These are phyloP conservation scores for Straminergon stramineum DNA, from an alignment of 225 moss, liverwort and hornwort genomes.

Conservation along the genomic window DNA sequence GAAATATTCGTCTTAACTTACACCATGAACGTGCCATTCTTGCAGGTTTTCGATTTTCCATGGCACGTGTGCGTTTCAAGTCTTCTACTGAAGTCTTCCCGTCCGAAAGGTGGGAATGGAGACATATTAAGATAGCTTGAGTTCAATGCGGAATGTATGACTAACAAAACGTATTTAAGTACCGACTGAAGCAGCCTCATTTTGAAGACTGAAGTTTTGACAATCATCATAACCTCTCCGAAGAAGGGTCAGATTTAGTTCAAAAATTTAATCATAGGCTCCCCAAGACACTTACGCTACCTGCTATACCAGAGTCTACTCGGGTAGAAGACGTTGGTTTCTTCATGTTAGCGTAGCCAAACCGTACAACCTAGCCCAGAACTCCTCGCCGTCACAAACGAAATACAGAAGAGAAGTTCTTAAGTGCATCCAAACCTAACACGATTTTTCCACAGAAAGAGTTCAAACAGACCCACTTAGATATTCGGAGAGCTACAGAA, in stretches of 20 bases:
- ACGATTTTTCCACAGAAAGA: background rate
- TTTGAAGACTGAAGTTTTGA: background rate
- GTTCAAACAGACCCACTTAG: too few relatives aligned
- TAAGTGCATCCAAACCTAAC: too few relatives aligned
- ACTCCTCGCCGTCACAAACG: background rate
- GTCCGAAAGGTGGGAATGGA: too few relatives aligned
- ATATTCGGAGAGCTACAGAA: background rate
- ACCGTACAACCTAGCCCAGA: background rate
- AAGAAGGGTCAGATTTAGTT: background rate
- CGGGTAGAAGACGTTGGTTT: too few relatives aligned
- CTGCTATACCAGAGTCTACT: background rate
- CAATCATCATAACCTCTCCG: background rate
- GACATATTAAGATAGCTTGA: background rate
- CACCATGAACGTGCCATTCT: background rate
- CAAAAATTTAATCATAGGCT: background rate
- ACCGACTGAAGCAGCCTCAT: background rate
- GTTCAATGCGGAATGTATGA: too few relatives aligned
- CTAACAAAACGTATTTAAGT: too few relatives aligned
- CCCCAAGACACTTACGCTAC: background rate
- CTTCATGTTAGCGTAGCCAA: too few relatives aligned
- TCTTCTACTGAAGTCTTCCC: rapidly evolving
- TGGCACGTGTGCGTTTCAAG: too few relatives aligned
- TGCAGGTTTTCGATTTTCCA: background rate
- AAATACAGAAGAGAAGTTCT: background rate
- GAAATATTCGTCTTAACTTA: background rate